phyloP scores from a whole-genome alignment of 2,329 filamentous ascomycete species.

The Neofusicoccum parvum region DNA sequence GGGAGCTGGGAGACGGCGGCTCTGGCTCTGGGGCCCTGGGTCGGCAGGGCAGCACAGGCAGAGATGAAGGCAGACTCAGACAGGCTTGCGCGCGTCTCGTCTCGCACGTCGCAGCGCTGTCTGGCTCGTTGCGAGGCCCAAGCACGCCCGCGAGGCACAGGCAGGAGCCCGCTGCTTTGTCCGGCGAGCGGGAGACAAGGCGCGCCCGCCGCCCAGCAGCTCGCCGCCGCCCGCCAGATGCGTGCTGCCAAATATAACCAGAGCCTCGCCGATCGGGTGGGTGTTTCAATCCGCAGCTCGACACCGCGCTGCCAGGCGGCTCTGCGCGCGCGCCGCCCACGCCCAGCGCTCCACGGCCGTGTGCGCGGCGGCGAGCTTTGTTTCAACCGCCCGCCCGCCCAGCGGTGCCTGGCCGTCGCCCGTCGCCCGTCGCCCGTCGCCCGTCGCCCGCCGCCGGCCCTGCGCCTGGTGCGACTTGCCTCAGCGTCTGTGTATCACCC shows the following conservation, averaged over 20 bases:
- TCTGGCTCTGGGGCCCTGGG: neutral
- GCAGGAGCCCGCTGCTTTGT: conserved; percentile 16
- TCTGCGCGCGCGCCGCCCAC: conserved; percentile 4
- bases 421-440: no score
- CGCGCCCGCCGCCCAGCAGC: neutral
- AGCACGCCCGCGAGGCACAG: conserved; percentile 18
- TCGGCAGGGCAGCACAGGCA: conserved; percentile 8
- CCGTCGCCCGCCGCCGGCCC: neutral
- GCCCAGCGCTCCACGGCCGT: no score
- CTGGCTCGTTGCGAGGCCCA: conserved; percentile 18
- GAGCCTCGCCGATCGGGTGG: conserved; percentile 5
- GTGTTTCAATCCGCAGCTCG: conserved; percentile 3
- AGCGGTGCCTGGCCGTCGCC: neutral
- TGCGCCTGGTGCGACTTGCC: neutral
- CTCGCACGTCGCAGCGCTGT: conserved; percentile 16
- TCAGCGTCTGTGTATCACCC: neutral
- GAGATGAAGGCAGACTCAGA: conserved; percentile 12
- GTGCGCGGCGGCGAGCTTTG: neutral
- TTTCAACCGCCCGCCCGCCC: conserved; percentile 6
- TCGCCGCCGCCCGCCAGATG: neutral
- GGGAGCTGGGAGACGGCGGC: conserved; percentile 2
- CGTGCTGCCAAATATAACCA: conserved; percentile 14
- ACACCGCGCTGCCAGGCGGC: neutral
- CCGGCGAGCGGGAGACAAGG: neutral
- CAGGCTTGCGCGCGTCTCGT: conserved; percentile 10